Conservation (phyloP, 371 early-diverging fungal species). For the Ordospora pajunii region DNA sequence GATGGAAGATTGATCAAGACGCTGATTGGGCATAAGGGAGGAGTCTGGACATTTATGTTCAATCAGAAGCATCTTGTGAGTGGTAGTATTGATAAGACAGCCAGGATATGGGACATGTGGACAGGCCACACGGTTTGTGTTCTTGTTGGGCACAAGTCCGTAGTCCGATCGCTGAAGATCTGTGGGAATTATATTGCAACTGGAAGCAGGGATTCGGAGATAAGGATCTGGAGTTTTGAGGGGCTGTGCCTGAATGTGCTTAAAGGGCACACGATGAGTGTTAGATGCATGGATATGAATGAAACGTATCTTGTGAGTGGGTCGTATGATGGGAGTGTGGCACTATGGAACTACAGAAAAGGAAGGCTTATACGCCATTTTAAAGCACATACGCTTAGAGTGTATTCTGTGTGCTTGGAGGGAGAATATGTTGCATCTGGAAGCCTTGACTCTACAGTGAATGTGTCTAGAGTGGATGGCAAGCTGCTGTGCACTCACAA, state of each 20-base stretch:
- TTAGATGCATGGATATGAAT: constrained; percentile 79
- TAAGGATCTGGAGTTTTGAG: constrained; percentile 54
- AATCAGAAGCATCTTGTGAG: constrained; percentile 74
- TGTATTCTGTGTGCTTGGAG: constrained; percentile 73
- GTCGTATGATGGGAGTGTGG: constrained; percentile 84
- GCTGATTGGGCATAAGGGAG: constrained; percentile 82
- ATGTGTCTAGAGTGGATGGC: constrained; percentile 45
- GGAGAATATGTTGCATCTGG: constrained; percentile 36
- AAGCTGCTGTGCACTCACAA: background rate
- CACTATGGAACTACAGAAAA: constrained; percentile 71
- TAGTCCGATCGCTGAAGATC: constrained; percentile 80
- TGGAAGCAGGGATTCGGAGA: constrained; percentile 58
- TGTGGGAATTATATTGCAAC: constrained; percentile 64
- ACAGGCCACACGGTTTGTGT: constrained; percentile 73
- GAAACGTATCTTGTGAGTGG: constrained; percentile 81
- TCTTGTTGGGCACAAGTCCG: constrained; percentile 81
- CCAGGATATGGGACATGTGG: constrained; percentile 85
- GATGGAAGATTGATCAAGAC: constrained; percentile 64
- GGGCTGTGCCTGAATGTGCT: constrained; percentile 60
- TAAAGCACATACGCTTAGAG: constrained; percentile 63
- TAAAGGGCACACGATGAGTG: constrained; percentile 75
- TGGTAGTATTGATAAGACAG: constrained; percentile 90
- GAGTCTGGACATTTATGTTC: constrained; percentile 90
- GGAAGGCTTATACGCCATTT: constrained; percentile 49
- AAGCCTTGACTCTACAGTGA: constrained; percentile 48